Evolutionary conservation across 345 rosid species (phyloP), one percentile per base, ranked within the genome.

Genomic region (Dipteronia dyeriana): DNA sequence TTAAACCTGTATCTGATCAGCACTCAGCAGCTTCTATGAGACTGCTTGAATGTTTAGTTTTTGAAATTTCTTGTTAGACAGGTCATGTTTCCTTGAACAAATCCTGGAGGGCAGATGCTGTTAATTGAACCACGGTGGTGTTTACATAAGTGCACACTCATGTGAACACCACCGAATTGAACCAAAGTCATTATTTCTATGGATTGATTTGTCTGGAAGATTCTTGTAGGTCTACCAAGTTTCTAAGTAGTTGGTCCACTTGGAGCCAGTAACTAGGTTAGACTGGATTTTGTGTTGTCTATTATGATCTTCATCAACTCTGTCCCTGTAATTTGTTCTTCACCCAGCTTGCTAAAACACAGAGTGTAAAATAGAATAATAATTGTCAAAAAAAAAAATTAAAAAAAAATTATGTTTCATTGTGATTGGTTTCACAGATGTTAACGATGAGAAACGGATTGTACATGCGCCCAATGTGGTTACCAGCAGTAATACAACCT

Each of bases 401-500:
- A 41, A 49, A 29, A 17, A 19, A 22, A 2, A 16, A 9, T 11
- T 23, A 25, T 39, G 25, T 20, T 70, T 63, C 39, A 9, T 74
- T 65, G 76, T 73, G 71, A 66, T 83, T 78, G 62, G 23, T 60
- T 66, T 59, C 73, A 67, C 92, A 89, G 90, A 89, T 89, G 92
- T 75, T 89, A 68, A 79, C 90, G 12, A 78, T 87, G 90, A 85
- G 90, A 83, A 89, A 89, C 57, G 92, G 92, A 47, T 61, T 87
- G 76, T 81, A 86, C 79, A 79, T 87, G 79, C 86, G 87, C 65
- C 89, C 89, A 26, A 73, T 84, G 85, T 84, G 87, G 82, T 76
- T 84, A 76, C 89, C 92, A 10, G 90, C 88, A 76, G 86, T 77
- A 51, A 49, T 79, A 60, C 89, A 86, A 75, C 82, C 85, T 29